A percentile compares a stretch with the other conserved stretches of the same genome.
Conservation (phyloP, 805 yeast genomes). For the Jamesozyma lodderae region DNA sequence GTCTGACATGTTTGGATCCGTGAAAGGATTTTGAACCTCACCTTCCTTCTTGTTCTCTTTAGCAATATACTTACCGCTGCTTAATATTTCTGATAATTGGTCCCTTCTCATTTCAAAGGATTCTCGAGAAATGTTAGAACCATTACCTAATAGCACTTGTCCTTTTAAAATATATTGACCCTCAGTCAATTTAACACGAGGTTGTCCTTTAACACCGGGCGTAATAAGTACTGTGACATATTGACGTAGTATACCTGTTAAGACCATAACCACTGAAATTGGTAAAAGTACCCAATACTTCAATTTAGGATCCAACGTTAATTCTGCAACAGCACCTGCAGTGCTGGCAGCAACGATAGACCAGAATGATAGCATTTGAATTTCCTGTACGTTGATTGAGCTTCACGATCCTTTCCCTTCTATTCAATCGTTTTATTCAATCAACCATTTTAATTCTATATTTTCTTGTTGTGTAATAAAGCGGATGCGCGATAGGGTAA, state of each 20-base stretch:
- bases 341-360: conserved; percentile 13
- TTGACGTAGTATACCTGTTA: conserved; percentile 73
- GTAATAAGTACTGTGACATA: conserved; percentile 54
- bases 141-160: conserved; percentile 46
- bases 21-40: conserved; percentile 47
- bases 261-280: conserved; percentile 79
- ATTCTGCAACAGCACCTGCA: conserved; percentile 37
- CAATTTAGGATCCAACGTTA: conserved; percentile 69
- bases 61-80: conserved; percentile 48
- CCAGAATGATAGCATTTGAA: conserved; percentile 5
- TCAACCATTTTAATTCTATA: background rate
- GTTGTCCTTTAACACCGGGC: conserved; percentile 47
- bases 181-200: conserved; percentile 46
- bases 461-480: no score
- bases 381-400: no score
- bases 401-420: background rate
- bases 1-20: conserved; percentile 65
- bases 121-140: conserved; percentile 39
- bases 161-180: conserved; percentile 56
- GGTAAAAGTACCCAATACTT: conserved; percentile 89
- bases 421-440: background rate
- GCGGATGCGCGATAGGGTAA: no score
- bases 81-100: conserved; percentile 39
- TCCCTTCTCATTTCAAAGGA: conserved; percentile 49
- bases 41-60: conserved; percentile 32